Percentiles rank a stretch among this genome's conserved stretches.
These are phyloP conservation scores for Pythium brachiatum DNA, from an alignment of 352 stramenopile genomes.

Conservation along the genomic window DNA sequence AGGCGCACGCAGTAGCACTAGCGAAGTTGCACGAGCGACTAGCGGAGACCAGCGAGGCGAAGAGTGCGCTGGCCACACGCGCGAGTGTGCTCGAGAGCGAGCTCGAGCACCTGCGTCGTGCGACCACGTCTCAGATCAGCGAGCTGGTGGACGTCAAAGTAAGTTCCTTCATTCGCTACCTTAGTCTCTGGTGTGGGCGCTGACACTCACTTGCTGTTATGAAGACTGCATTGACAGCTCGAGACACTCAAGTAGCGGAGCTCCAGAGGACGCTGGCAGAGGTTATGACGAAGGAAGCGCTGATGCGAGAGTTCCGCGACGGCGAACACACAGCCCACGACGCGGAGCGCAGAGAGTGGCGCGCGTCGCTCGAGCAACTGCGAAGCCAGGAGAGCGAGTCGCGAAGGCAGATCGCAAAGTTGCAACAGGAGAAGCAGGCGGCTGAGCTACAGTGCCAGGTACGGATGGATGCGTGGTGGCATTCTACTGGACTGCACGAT, in stretches of 20 bases:
- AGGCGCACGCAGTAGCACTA: slow-evolving; percentile 16
- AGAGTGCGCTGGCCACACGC: slow-evolving; percentile 27
- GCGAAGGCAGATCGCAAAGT: not conserved
- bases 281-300: slow-evolving; percentile 22
- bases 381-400: slow-evolving; percentile 1
- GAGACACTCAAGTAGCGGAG: slow-evolving; percentile 25
- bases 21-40: slow-evolving; percentile 24
- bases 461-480: not conserved
- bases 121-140: slow-evolving; percentile 10
- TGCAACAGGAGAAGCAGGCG: slow-evolving; percentile 19
- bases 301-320: slow-evolving; percentile 28
- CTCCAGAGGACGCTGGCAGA: slow-evolving; percentile 29
- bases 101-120: slow-evolving; percentile 16
- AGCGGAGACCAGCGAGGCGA: slow-evolving; percentile 25
- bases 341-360: slow-evolving; percentile 25
- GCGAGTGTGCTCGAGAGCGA: slow-evolving; percentile 31
- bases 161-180: not conserved
- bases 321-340: slow-evolving; percentile 30
- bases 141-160: slow-evolving; percentile 10
- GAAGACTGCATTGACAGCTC: slow-evolving; percentile 4
- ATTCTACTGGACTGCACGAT: not conserved
- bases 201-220: not conserved
- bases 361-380: slow-evolving; percentile 1
- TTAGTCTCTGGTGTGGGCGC: not conserved
- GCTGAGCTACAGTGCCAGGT: slow-evolving; percentile 12